Base-by-base conservation (phyloP, 2,329 filamentous ascomycete species). In the Fusarium tricinctum region DNA sequence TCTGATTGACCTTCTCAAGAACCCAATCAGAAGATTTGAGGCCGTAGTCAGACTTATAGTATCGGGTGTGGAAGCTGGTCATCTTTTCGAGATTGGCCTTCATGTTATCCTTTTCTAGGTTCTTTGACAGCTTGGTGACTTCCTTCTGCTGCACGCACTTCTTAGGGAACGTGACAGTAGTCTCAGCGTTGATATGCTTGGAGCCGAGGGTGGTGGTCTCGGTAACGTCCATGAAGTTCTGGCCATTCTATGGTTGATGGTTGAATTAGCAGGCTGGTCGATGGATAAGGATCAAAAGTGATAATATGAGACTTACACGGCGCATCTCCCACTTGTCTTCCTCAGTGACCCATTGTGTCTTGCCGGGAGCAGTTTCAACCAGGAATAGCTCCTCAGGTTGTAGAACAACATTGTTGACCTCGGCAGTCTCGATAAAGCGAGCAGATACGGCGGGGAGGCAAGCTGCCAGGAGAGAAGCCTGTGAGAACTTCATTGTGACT, bases 161-260 rank as follows among this genome's bases (percentile, higher is more conserved):
- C 47, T 85, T 81, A 2, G 93, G 94, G 76, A 91, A 97, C 68
- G 90, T 83, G 65, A 86, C 73, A 28, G 73, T 57, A 6, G 69
- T 69, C 23, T 69, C 70, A 23, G 78, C 67, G 19, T 73, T 75
- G 44, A 79, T 72, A 71, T 73, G 77, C 58, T 78, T 77, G 55
- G 83, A 74, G 61, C 91, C 92, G 40, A 80, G 70, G 49, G 91
- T 86, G 51, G 84, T 83, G 57, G 89, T 88, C 42, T 93, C 86
- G 63, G 96, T 97, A 75, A 98, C 94, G 81, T 98, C 95, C 86
- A 98, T 97, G 85, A 98, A 98, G 75, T 90, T 92, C 71, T 90
- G 85, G 74, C 94, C 94, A 77, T 92, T 86, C 93, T 97, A 73
- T 39, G n/a, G 4, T 17, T n/a, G 12, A 73, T 39, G n/a, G 4